These are phyloP conservation scores for Oidium heveae DNA, from an alignment of 2,329 filamentous ascomycete species.

Conservation along the genomic window DNA sequence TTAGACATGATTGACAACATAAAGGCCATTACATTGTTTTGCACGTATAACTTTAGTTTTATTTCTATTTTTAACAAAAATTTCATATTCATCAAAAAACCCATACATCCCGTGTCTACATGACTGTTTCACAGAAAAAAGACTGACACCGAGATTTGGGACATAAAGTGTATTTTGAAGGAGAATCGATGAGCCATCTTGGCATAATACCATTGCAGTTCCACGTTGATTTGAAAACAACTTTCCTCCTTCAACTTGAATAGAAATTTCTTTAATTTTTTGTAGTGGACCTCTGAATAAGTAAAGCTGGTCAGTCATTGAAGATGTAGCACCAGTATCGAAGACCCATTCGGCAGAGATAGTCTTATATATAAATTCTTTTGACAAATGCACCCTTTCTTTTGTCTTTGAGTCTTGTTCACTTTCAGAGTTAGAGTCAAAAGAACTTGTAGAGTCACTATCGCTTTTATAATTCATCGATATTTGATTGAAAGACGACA, in stretches of 20 bases:
- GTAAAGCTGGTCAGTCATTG: background rate
- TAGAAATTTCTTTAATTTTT: background rate
- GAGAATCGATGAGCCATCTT: background rate
- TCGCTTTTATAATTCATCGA: too few relatives aligned
- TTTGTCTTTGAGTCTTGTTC: too few relatives aligned
- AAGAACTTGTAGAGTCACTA: too few relatives aligned
- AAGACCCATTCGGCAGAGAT: conserved; percentile 1
- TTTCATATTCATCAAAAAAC: background rate
- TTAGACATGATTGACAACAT: background rate
- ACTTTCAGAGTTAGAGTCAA: too few relatives aligned
- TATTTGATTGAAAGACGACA: too few relatives aligned
- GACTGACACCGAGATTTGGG: background rate
- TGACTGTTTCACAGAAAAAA: background rate
- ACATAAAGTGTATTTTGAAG: background rate
- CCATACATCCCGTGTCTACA: background rate
- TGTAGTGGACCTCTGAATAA: background rate
- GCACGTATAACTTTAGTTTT: background rate
- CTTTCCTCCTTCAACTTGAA: background rate
- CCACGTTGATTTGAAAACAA: background rate
- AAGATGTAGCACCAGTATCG: background rate
- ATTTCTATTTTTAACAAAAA: background rate
- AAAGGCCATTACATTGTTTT: background rate
- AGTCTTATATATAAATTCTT: background rate
- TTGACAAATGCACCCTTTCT: background rate
- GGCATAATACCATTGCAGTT: background rate